Evolutionary conservation across 768 basidiomycete genomes (phyloP).

Genomic region (Tricholoma flavovirens): DNA sequence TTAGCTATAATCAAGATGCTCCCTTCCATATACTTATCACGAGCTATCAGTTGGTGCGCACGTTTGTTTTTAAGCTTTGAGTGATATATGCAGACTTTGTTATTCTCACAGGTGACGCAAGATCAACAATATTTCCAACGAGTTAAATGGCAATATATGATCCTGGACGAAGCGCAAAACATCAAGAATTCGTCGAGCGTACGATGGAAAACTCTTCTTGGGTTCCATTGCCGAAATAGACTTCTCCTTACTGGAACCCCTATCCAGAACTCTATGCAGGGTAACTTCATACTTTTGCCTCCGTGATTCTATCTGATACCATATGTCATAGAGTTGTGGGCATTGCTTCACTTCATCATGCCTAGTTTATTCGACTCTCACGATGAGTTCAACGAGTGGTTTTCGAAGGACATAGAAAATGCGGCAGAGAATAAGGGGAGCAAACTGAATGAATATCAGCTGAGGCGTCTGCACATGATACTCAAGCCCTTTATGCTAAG

Average conservation of each 20-base stretch:
- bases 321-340: slow-evolving; percentile 78
- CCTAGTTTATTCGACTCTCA: slow-evolving; percentile 98
- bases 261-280: slow-evolving; percentile 99
- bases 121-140: slow-evolving; percentile 98
- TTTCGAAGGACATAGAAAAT: slow-evolving; percentile 98
- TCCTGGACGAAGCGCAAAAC: slow-evolving; percentile 98
- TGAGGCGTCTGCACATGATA: slow-evolving; percentile 95
- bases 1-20: slow-evolving; percentile 91
- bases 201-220: slow-evolving; percentile 94
- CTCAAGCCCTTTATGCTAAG: slow-evolving; percentile 99
- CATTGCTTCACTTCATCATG: slow-evolving; percentile 99
- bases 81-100: neutral
- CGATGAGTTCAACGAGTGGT: slow-evolving; percentile 99
- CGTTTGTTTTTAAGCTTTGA: slow-evolving; percentile 8
- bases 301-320: slow-evolving; percentile 4
- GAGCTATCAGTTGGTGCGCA: slow-evolving; percentile 86
- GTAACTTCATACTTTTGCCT: slow-evolving; percentile 33
- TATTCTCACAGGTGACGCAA: slow-evolving; percentile 65
- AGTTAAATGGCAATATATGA: slow-evolving; percentile 99
- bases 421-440: slow-evolving; percentile 87
- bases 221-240: slow-evolving; percentile 93
- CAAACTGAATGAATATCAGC: slow-evolving; percentile 90
- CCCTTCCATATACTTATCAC: slow-evolving; percentile 97
- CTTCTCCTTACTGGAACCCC: slow-evolving; percentile 95
- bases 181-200: slow-evolving; percentile 97